Percentiles rank a stretch among this genome's conserved stretches.
Evolutionary conservation across 176 grass and related monocot genomes (phyloP).

Genomic region (Zoysia pacifica): DNA sequence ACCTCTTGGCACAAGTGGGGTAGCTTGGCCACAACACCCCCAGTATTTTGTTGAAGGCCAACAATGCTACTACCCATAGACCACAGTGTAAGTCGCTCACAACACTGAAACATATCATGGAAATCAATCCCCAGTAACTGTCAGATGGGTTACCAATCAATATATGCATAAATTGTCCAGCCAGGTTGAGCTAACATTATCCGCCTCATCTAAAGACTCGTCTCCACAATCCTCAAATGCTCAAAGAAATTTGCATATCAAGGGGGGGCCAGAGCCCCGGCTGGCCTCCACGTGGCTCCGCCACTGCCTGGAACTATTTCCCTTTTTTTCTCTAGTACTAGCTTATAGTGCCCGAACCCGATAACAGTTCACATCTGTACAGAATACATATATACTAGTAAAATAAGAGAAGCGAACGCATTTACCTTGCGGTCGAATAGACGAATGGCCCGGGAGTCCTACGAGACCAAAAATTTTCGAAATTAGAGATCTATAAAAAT

Average conservation of each 20-base stretch:
- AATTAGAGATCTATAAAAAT: not conserved
- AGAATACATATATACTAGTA: not conserved
- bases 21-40: not conserved
- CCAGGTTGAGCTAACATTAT: conserved; percentile 4
- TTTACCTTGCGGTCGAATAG: conserved; percentile 87
- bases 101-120: not conserved
- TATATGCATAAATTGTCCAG: not conserved
- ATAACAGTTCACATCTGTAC: conserved; percentile 5
- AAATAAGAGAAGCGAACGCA: not conserved
- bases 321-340: not conserved
- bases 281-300: too few relatives aligned
- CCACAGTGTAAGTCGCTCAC: not conserved
- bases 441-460: conserved; percentile 79
- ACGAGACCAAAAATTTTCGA: conserved; percentile 3
- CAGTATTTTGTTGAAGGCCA: not conserved
- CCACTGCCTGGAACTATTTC: not conserved
- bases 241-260: too few relatives aligned
- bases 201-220: not conserved
- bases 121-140: not conserved
- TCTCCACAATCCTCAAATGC: too few relatives aligned
- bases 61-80: not conserved
- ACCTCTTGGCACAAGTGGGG: too few relatives aligned
- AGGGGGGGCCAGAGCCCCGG: too few relatives aligned
- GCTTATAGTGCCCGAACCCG: not conserved
- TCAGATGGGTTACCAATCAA: not conserved